Percentiles rank a stretch among this genome's conserved stretches.
Conservation (phyloP, 768 basidiomycete species). For the Tricholoma terreum region DNA sequence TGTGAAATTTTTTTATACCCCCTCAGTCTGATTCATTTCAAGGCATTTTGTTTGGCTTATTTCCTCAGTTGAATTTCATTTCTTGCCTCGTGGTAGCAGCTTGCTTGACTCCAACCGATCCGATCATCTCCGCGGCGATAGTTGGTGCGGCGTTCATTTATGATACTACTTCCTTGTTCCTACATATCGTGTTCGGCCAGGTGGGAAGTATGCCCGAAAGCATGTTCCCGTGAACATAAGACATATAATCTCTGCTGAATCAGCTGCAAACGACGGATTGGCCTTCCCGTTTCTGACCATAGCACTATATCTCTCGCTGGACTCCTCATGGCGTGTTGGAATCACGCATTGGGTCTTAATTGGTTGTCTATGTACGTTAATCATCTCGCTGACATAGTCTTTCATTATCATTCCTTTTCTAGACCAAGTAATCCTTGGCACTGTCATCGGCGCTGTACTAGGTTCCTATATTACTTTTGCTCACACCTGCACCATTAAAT, state of each 20-base stretch:
- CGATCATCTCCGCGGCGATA: constrained; percentile 85
- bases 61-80: constrained; percentile 68
- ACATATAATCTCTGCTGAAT: constrained; percentile 82
- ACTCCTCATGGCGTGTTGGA: constrained; percentile 57
- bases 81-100: constrained; percentile 85
- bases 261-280: constrained; percentile 93
- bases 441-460: constrained; percentile 57
- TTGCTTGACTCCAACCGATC: constrained; percentile 92
- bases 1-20: constrained; percentile 11
- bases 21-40: constrained; percentile 20
- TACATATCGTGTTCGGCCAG: constrained; percentile 28
- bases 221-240: constrained; percentile 77
- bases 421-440: constrained; percentile 84
- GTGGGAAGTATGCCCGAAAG: constrained; percentile 65
- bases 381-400: constrained; percentile 23
- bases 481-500: neutral
- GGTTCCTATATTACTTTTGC: neutral
- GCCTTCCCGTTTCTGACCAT: constrained; percentile 86
- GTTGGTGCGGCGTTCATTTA: constrained; percentile 44
- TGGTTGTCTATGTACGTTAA: constrained; percentile 70
- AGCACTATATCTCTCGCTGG: constrained; percentile 80
- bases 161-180: neutral
- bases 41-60: constrained; percentile 68
- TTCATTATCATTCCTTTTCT: neutral
- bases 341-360: constrained; percentile 84